Base-by-base conservation (phyloP, 2,329 filamentous ascomycete species). In the Aspergillus sp. region DNA sequence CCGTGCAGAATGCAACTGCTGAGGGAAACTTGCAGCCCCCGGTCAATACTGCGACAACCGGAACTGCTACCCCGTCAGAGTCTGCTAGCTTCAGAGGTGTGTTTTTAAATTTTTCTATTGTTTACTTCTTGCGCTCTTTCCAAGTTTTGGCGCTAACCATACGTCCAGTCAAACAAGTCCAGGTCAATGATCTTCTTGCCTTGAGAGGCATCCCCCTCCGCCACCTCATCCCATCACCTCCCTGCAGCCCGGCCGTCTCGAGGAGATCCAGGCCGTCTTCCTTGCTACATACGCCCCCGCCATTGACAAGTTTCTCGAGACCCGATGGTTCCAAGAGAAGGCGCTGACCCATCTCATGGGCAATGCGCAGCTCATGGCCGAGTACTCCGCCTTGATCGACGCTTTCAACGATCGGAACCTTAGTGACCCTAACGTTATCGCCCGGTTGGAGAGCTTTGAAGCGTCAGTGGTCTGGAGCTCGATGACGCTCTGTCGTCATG, bases 281-380 rank as follows among this genome's bases (percentile, higher is more conserved):
- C 78, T 80, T 54, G 83, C 85, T 52, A 83, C 89, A 51, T 94
- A 93, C 63, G 85, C 83, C 4, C 78, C 78, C 1, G 85, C 82
- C 6, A 78, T 93, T 37, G 83, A 88, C 64, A 78, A 78, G 39
- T 84, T 93, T 49, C 78, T 94, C 49, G 90, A 96, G 64, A 87
- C 88, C 6, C 77, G 76, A 27, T 97, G 90, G 90, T 96, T 88
- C 68, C 79, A 72, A 27, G 70, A 68, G 32, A 74, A 74, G 51
- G 78, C 75, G 42, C 69, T 77, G 43, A 63, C 62, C n/a, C 67
- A 74, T 41, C 66, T 86, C 2, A 66, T 81, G 45, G 67, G 65
- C 31, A 76, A 86, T 59, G 68, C 73, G 27, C 68, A 71, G 27
- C 70, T 88, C n/a, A 73, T 85, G 53, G 79, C 83, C 41, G 78